A percentile compares a stretch with the other conserved stretches of the same genome.
These are phyloP conservation scores for Phyllosticta citriasiana DNA, from an alignment of 2,329 filamentous ascomycete genomes.

Conservation along the genomic window DNA sequence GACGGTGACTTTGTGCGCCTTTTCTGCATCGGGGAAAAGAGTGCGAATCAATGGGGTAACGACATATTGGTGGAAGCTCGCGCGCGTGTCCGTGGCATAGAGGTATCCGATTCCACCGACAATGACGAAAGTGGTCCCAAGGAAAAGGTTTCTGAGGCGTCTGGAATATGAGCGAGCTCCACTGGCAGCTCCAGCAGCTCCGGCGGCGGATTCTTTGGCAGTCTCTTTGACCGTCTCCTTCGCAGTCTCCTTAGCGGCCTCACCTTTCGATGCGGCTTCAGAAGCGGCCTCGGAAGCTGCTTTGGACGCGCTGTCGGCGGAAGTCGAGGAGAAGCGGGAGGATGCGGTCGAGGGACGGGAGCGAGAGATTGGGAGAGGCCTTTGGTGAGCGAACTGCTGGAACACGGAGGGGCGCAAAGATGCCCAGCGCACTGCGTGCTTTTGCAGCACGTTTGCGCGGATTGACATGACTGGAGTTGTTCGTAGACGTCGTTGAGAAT, in stretches of 20 bases:
- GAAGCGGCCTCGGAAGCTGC: neutral
- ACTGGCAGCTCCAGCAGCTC: slow-evolving; percentile 13
- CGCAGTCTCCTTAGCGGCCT: neutral
- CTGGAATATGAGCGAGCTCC: slow-evolving; percentile 31
- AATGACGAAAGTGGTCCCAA: slow-evolving; percentile 45
- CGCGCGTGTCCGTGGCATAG: slow-evolving; percentile 45
- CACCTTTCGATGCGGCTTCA: slow-evolving; percentile 1
- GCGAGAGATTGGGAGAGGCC: neutral
- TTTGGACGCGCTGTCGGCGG: neutral
- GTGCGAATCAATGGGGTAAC: slow-evolving; percentile 53
- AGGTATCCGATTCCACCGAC: slow-evolving; percentile 37
- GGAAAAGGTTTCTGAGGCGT: slow-evolving; percentile 40
- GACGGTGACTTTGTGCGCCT: slow-evolving; percentile 79
- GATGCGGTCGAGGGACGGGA: neutral
- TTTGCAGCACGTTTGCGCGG: slow-evolving; percentile 3
- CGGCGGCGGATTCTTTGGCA: slow-evolving; percentile 7
- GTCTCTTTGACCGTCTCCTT: neutral
- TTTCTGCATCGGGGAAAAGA: slow-evolving; percentile 68
- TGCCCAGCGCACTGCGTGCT: slow-evolving; percentile 1
- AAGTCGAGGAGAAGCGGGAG: neutral
- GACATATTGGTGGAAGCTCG: slow-evolving; percentile 43
- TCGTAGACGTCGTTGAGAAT: neutral
- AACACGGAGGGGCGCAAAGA: neutral
- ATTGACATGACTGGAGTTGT: slow-evolving; percentile 2
- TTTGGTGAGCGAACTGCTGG: neutral